Base-by-base conservation (phyloP, 371 early-diverging fungal genomes). In the Encephalitozoon intestinalis region DNA sequence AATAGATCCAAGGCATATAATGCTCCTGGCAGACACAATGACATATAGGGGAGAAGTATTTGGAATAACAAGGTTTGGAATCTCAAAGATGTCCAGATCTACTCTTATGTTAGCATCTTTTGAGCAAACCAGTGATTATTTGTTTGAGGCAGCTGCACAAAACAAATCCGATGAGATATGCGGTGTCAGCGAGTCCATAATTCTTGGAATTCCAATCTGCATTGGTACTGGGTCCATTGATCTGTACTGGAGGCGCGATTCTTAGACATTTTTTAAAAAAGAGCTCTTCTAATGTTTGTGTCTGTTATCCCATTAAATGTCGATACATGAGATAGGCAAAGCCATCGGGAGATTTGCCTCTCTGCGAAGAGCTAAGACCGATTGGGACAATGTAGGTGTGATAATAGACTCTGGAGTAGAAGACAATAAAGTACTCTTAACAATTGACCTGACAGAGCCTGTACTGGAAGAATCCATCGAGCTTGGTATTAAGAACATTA, bases 71-170 rank as follows among this genome's bases (percentile, higher is more conserved):
- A 91, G 99, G 39, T 94, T 93, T 86, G 99, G 99, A 84, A 92
- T 99, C 70, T 90, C 93, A 70, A 95, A 94, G 88, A 95, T 96
- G 95, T 93, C 92, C 82, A 93, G 93, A 82, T 91, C 91, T 79
- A 96, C 96, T n/a, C 89, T 97, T 74, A 97, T 96, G 94, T 88
- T 96, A 79, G 97, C 97, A 0, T 94, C 94, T 40, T 99, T 99
- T 84, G 99, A 99, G 86, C 94, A 95, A 88, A 97, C 99, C 0
- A 92, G 94, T 0, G 99, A 99, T 80, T 95, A 96, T 80, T 86
- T 99, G 79, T 96, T 97, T 82, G 94, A 96, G 63, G 97, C 97
- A 0, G 91, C 97, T 0, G 87, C 94, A 77, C 92, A 89, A 81
- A 90, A 91, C 67, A 92, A 94, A 82, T 87, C 88, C 72, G 97